phyloP scores from a whole-genome alignment of 768 basidiomycete genomes.

The Auricularia auricula-judae region DNA sequence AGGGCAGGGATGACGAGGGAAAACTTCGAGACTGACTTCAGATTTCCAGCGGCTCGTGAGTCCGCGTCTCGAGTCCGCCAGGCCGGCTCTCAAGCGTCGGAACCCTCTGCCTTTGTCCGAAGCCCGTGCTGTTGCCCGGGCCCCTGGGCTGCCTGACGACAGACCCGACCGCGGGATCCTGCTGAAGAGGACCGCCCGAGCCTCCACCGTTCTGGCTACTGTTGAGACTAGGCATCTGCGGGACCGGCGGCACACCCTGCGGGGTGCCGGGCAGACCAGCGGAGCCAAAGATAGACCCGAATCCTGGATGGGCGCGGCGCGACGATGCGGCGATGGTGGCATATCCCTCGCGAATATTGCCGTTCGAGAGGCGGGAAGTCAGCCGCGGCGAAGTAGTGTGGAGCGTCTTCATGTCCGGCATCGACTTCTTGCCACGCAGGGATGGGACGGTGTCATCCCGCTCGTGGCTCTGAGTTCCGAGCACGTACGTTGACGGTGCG shows the following conservation, averaged over 20 bases:
- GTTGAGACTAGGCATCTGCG: conserved; percentile 54
- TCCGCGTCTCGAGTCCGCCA: conserved; percentile 65
- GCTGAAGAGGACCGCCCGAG: conserved; percentile 9
- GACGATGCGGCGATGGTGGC: conserved; percentile 79
- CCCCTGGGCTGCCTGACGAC: conserved; percentile 82
- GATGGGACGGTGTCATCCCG: conserved; percentile 23
- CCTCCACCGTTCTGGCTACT: conserved; percentile 32
- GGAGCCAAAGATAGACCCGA: conserved; percentile 53
- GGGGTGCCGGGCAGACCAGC: conserved; percentile 26
- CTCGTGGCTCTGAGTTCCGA: conserved; percentile 21
- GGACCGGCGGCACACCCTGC: conserved; percentile 58
- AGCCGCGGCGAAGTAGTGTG: conserved; percentile 72
- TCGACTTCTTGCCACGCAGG: conserved; percentile 91
- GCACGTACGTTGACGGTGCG: conserved; percentile 72
- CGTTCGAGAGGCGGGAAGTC: conserved; percentile 71
- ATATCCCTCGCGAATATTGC: conserved; percentile 78
- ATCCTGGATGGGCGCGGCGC: conserved; percentile 61
- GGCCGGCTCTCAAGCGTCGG: conserved; percentile 43
- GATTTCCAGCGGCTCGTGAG: conserved; percentile 81
- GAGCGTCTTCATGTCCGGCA: conserved; percentile 93
- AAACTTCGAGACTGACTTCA: conserved; percentile 18
- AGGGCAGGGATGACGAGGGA: not conserved
- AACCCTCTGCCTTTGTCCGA: conserved; percentile 40
- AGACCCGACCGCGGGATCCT: conserved; percentile 29
- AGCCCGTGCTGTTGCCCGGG: conserved; percentile 57